Conservation (phyloP, 2,329 filamentous ascomycete genomes). For the Coniochaeta ligniaria region DNA sequence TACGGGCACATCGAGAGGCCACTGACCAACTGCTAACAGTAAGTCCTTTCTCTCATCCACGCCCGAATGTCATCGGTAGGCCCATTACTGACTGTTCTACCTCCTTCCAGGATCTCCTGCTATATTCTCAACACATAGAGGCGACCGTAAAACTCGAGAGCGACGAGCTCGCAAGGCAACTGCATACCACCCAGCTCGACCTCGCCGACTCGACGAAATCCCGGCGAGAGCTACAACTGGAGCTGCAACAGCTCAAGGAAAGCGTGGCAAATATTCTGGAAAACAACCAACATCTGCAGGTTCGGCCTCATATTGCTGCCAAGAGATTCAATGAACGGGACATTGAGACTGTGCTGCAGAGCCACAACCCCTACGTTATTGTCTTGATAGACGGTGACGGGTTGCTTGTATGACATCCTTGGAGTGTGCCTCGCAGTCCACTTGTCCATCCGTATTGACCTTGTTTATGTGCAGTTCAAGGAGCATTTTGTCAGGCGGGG, state of each 20-base stretch:
- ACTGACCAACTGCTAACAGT: conserved; percentile 42
- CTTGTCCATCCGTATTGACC: background rate
- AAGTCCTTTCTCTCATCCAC: conserved; percentile 8
- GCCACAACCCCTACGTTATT: conserved; percentile 50
- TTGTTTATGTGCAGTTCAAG: conserved; percentile 41
- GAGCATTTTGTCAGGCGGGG: conserved; percentile 47
- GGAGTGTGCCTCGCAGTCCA: background rate
- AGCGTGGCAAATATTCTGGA: conserved; percentile 24
- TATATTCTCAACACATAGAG: conserved; percentile 38
- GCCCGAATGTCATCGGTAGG: background rate
- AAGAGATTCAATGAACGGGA: conserved; percentile 7
- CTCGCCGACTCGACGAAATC: conserved; percentile 40
- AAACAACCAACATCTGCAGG: conserved; percentile 38
- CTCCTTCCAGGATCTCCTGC: conserved; percentile 34
- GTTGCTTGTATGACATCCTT: conserved; percentile 40
- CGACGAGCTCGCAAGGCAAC: conserved; percentile 27
- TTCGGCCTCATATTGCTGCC: conserved; percentile 19
- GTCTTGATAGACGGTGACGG: conserved; percentile 58
- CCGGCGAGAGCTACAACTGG: conserved; percentile 42
- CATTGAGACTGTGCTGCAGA: conserved; percentile 26
- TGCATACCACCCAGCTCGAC: conserved; percentile 40
- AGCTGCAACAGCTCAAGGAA: conserved; percentile 30
- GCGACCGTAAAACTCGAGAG: conserved; percentile 36
- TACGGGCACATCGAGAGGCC: conserved; percentile 32
- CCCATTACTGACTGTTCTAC: background rate